Evolutionary conservation across 805 yeast genomes (phyloP).

Genomic region (Cyberlindnera bimundalis): DNA sequence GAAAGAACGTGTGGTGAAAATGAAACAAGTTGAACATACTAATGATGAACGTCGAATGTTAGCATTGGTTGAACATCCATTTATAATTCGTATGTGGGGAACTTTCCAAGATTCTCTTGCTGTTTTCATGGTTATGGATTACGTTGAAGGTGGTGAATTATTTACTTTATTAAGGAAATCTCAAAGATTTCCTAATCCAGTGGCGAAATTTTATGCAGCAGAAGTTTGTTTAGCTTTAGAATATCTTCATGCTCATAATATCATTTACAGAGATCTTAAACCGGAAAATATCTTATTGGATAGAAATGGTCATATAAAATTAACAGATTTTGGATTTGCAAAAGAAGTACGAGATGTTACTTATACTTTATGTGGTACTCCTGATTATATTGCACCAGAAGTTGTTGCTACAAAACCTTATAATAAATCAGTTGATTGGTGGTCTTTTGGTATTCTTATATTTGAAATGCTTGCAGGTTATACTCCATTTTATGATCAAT

Average conservation of each 20-base stretch:
- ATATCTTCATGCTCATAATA: constrained; percentile 79
- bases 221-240: constrained; percentile 84
- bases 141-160: constrained; percentile 93
- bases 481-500: constrained; percentile 90
- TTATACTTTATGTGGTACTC: constrained; percentile 92
- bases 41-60: constrained; percentile 92
- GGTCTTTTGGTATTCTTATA: constrained; percentile 91
- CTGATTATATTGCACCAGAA: constrained; percentile 96
- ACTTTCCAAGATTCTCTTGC: constrained; percentile 86
- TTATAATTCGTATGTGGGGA: constrained; percentile 93
- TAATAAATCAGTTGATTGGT: constrained; percentile 96
- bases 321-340: constrained; percentile 94
- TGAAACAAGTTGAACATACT: constrained; percentile 95
- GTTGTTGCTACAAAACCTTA: constrained; percentile 92
- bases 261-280: constrained; percentile 87
- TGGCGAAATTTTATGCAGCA: constrained; percentile 94
- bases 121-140: constrained; percentile 94
- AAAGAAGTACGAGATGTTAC: constrained; percentile 90
- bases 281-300: constrained; percentile 91
- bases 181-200: constrained; percentile 91
- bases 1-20: constrained; percentile 81
- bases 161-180: constrained; percentile 82
- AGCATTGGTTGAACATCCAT: constrained; percentile 84
- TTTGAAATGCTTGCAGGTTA: constrained; percentile 95
- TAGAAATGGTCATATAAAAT: constrained; percentile 84